Evolutionary conservation across 352 stramenopile genomes (phyloP).

Genomic region (Globisporangium ultimum): DNA sequence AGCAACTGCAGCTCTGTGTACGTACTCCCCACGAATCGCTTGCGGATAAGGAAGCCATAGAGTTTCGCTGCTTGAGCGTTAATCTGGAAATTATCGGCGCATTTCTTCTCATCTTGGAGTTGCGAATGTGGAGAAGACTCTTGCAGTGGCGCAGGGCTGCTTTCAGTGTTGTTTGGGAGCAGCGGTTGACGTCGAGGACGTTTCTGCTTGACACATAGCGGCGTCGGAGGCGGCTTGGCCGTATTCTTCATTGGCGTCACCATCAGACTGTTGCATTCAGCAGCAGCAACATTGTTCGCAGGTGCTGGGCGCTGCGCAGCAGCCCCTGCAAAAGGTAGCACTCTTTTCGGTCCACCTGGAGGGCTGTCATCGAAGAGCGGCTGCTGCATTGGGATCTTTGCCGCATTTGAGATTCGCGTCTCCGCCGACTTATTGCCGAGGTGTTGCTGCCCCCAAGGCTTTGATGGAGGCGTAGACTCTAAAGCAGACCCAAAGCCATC

Average conservation of each 20-base stretch:
- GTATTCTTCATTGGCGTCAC: slow-evolving; percentile 9
- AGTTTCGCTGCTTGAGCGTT: slow-evolving; percentile 46
- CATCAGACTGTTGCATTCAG: slow-evolving; percentile 9
- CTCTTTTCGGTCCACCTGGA: slow-evolving; percentile 3
- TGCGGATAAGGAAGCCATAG: slow-evolving; percentile 48
- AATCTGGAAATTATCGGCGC: slow-evolving; percentile 7
- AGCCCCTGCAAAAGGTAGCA: slow-evolving; percentile 6
- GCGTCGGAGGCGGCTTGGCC: slow-evolving; percentile 2
- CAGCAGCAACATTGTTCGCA: not conserved
- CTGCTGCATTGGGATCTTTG: not conserved
- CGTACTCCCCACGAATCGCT: slow-evolving; percentile 39
- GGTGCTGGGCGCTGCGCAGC: not conserved
- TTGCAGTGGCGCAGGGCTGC: not conserved
- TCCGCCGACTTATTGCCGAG: not conserved
- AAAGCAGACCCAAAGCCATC: not conserved
- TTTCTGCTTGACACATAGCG: slow-evolving; percentile 15
- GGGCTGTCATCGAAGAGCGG: slow-evolving; percentile 8
- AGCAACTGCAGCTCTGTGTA: slow-evolving; percentile 42
- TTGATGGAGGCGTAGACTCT: slow-evolving; percentile 4
- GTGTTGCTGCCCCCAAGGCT: not conserved
- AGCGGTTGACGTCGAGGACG: slow-evolving; percentile 11
- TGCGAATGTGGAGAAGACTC: not conserved
- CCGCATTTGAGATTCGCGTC: slow-evolving; percentile 1
- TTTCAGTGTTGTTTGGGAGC: not conserved
- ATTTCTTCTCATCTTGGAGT: not conserved